These are phyloP conservation scores for Pseudogymnoascus sp. DNA, from an alignment of 2,329 filamentous ascomycete species.

Conservation along the genomic window DNA sequence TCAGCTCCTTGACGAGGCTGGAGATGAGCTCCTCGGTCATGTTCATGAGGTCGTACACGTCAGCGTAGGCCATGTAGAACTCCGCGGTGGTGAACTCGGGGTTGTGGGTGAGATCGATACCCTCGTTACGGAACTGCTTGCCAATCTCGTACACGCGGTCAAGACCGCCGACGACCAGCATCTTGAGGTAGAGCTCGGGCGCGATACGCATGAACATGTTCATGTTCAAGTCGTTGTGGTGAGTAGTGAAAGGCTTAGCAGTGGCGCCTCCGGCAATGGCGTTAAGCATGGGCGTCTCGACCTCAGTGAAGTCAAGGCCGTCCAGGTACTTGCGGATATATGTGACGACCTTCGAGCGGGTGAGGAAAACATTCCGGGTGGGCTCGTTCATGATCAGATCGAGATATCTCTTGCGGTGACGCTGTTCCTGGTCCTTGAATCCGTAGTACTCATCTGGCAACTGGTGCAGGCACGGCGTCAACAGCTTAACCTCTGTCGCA, in stretches of 20 bases:
- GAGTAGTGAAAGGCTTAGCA: conserved; percentile 87
- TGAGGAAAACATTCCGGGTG: conserved; percentile 75
- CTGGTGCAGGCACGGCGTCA: conserved; percentile 87
- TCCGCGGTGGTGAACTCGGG: conserved; percentile 97
- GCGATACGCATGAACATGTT: conserved; percentile 92
- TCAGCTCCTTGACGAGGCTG: conserved; percentile 79
- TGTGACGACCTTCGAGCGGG: conserved; percentile 77
- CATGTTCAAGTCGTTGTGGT: conserved; percentile 94
- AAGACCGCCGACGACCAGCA: conserved; percentile 86
- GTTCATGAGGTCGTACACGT: conserved; percentile 85
- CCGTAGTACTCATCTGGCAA: conserved; percentile 87
- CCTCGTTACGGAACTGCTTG: conserved; percentile 91
- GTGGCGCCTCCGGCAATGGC: conserved; percentile 92
- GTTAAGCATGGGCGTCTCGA: conserved; percentile 97
- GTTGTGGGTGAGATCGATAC: conserved; percentile 90
- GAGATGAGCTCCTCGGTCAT: conserved; percentile 92
- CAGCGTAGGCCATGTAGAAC: conserved; percentile 92
- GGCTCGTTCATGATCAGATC: conserved; percentile 92
- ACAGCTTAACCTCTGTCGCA: conserved; percentile 74
- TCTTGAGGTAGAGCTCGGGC: conserved; percentile 94
- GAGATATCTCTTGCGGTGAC: conserved; percentile 87
- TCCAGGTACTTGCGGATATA: conserved; percentile 89
- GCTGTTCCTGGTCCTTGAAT: conserved; percentile 90
- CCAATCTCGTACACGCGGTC: conserved; percentile 95
- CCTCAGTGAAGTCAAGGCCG: conserved; percentile 79